phyloP scores from a whole-genome alignment of 441 rosid genomes.

The Erodium chrysanthum region DNA sequence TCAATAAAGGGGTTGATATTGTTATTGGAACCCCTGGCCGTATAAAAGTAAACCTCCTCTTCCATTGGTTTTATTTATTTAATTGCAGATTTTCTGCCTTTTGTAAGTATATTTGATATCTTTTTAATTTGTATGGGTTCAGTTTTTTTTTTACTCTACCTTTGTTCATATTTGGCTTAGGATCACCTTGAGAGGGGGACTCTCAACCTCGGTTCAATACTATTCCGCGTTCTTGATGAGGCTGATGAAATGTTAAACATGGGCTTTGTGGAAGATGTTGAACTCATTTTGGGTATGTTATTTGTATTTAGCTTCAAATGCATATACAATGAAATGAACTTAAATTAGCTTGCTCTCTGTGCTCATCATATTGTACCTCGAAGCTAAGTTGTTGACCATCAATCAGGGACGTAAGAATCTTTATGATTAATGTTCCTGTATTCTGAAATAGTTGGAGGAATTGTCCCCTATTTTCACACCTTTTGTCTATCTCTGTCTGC shows the following conservation, averaged over 20 bases:
- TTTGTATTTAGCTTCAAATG: neutral
- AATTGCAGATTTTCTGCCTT: constrained; percentile 5
- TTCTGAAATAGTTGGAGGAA: neutral
- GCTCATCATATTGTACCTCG: neutral
- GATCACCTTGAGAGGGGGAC: constrained; percentile 75
- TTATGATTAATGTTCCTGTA: too few relatives aligned
- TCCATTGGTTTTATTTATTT: neutral
- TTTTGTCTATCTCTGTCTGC: neutral
- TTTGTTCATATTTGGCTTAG: constrained; percentile 25
- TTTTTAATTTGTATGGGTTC: neutral
- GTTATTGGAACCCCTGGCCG: constrained; percentile 95
- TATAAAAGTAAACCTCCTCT: constrained; percentile 42
- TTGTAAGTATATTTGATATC: neutral
- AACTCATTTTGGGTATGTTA: constrained; percentile 66
- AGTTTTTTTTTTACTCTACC: neutral
- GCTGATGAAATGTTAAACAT: constrained; percentile 94
- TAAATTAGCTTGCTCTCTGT: neutral
- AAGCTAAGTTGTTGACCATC: neutral
- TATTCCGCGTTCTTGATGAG: constrained; percentile 90
- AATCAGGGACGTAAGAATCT: neutral
- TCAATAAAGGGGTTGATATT: constrained; percentile 80
- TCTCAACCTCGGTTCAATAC: constrained; percentile 50
- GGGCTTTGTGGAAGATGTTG: constrained; percentile 97
- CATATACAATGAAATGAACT: neutral
- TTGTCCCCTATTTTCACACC: neutral